These are phyloP conservation scores for Populus deltoides DNA, from an alignment of 345 rosid genomes.

Conservation along the genomic window DNA sequence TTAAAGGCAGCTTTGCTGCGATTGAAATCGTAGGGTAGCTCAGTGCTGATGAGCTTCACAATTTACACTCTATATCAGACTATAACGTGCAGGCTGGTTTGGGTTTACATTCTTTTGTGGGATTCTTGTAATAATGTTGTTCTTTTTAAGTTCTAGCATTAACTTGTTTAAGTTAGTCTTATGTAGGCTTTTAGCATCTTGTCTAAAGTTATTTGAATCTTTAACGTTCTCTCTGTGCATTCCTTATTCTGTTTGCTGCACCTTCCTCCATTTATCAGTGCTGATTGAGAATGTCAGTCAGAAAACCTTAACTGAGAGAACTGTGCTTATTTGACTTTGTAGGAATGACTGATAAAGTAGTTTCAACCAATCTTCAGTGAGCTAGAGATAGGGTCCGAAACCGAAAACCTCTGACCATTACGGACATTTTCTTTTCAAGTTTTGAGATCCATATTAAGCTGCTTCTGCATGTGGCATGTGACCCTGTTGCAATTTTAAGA, in stretches of 20 bases:
- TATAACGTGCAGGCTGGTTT: conserved; percentile 34
- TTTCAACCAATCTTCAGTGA: too few relatives aligned
- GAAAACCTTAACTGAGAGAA: too few relatives aligned
- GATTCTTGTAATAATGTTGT: conserved; percentile 8
- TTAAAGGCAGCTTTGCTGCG: conserved; percentile 16
- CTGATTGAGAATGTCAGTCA: too few relatives aligned
- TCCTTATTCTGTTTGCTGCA: neutral
- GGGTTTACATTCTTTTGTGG: conserved; percentile 34
- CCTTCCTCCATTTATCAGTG: neutral
- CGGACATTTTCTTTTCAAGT: too few relatives aligned
- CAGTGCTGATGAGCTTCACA: conserved; percentile 20
- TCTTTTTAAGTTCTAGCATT: conserved; percentile 19
- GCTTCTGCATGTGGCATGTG: too few relatives aligned
- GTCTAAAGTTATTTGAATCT: conserved; percentile 39
- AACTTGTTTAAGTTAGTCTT: too few relatives aligned
- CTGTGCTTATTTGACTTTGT: too few relatives aligned
- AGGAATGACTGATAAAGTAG: too few relatives aligned
- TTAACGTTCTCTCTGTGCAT: neutral
- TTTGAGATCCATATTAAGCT: too few relatives aligned
- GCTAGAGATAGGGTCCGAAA: too few relatives aligned
- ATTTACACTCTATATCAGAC: conserved; percentile 33
- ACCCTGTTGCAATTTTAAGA: too few relatives aligned
- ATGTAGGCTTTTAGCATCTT: conserved; percentile 30
- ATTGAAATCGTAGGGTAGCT: conserved; percentile 21
- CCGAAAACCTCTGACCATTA: too few relatives aligned